Conservation (phyloP, 495 filamentous ascomycete species). For the Filosporella fistucella region DNA sequence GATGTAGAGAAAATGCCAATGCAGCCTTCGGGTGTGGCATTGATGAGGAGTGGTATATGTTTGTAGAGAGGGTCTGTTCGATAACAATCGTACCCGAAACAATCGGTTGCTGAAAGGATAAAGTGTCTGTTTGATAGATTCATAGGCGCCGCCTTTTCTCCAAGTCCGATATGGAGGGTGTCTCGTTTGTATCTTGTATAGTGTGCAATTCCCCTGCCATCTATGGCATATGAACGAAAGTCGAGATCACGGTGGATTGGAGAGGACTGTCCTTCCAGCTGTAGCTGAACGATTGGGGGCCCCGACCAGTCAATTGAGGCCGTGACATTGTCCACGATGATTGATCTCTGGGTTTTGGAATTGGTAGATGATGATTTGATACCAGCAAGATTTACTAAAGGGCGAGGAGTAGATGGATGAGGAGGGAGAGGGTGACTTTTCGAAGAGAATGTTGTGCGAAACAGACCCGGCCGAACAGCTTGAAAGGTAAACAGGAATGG, state of each 20-base stretch:
- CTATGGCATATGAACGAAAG: conserved; percentile 56
- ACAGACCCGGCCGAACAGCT: conserved; percentile 52
- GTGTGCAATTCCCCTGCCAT: conserved; percentile 52
- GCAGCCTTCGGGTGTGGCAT: conserved; percentile 52
- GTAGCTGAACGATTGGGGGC: conserved; percentile 52
- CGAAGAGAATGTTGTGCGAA: conserved; percentile 61
- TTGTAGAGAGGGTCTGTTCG: conserved; percentile 70
- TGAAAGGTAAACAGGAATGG: conserved; percentile 54
- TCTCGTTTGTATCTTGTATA: conserved; percentile 54
- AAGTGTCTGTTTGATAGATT: conserved; percentile 63
- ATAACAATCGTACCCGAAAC: conserved; percentile 66
- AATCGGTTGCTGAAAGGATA: conserved; percentile 61
- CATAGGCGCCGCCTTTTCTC: conserved; percentile 69
- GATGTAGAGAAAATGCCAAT: conserved; percentile 64
- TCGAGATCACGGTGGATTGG: conserved; percentile 55
- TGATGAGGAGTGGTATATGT: conserved; percentile 65
- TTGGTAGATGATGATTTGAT: conserved; percentile 24
- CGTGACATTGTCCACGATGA: conserved; percentile 43
- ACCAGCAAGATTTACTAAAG: conserved; percentile 30
- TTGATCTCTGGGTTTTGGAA: conserved; percentile 29
- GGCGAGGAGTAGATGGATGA: conserved; percentile 50
- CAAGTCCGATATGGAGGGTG: conserved; percentile 60
- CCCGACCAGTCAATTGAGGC: conserved; percentile 51
- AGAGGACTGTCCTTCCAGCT: conserved; percentile 39
- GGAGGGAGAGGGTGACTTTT: conserved; percentile 51